phyloP scores from a whole-genome alignment of 176 grass and related monocot genomes.

The Aegilops speltoides region DNA sequence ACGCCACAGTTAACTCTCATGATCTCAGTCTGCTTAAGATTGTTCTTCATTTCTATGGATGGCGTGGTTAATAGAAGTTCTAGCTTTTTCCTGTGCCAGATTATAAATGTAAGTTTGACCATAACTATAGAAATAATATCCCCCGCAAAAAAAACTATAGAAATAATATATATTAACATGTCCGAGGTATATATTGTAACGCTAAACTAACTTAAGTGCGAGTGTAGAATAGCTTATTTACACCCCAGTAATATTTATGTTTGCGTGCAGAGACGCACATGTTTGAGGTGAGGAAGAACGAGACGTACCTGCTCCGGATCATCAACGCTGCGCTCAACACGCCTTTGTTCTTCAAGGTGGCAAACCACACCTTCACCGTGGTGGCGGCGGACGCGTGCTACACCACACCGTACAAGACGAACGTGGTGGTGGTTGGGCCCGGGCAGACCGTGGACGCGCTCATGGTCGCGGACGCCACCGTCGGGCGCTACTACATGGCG shows the following conservation, averaged over 20 bases:
- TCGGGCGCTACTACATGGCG: constrained; percentile 46
- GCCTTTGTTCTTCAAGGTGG: constrained; percentile 65
- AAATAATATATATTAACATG: no score
- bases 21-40: neutral
- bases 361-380: constrained; percentile 58
- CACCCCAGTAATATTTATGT: no score
- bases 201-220: no score
- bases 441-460: constrained; percentile 76
- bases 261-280: constrained; percentile 20
- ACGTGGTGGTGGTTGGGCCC: constrained; percentile 45
- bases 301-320: constrained; percentile 58
- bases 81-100: no score
- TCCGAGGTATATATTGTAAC: no score
- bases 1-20: neutral
- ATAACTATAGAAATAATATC: no score
- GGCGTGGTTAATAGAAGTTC: neutral
- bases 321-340: constrained; percentile 72
- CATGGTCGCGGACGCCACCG: constrained; percentile 34
- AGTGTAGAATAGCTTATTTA: no score
- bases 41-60: neutral
- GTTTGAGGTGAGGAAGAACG: constrained; percentile 37
- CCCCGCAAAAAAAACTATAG: no score
- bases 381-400: constrained; percentile 61
- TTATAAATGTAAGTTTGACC: no score
- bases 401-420: constrained; percentile 59